Evolutionary conservation across 108 stramenopile genomes (phyloP).

Genomic region (Nannochloropsis salina): DNA sequence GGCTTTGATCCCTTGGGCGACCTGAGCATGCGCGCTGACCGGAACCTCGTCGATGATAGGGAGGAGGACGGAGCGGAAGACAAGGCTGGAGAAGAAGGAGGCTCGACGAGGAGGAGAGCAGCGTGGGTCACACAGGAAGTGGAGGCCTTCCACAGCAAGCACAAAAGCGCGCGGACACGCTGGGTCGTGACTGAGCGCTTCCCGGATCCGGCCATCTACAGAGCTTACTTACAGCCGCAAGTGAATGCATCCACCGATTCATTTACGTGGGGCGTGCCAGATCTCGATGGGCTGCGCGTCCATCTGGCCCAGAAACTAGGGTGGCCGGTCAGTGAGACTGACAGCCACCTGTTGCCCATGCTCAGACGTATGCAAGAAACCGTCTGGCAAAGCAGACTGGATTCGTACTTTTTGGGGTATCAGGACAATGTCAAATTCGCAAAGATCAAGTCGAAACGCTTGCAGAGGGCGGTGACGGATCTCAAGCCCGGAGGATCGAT

Average conservation of each 20-base stretch:
- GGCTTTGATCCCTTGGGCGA: constrained; percentile 47
- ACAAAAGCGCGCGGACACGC: constrained; percentile 65
- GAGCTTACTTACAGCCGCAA: constrained; percentile 74
- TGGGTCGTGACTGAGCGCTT: constrained; percentile 77
- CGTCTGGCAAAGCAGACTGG: constrained; percentile 70
- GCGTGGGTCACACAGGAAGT: constrained; percentile 23
- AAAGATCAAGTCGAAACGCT: constrained; percentile 61
- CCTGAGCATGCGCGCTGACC: constrained; percentile 26
- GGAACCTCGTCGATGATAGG: constrained; percentile 42
- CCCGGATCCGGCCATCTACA: constrained; percentile 63
- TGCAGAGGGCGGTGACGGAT: constrained; percentile 56
- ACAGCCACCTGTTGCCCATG: constrained; percentile 65
- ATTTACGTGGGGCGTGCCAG: constrained; percentile 79
- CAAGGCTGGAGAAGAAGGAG: background rate
- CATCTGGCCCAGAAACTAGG: constrained; percentile 70
- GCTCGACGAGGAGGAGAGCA: constrained; percentile 26
- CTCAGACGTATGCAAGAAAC: constrained; percentile 47
- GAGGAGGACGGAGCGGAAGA: background rate
- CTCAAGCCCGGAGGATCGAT: constrained; percentile 11
- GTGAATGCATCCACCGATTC: constrained; percentile 55
- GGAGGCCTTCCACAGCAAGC: constrained; percentile 63
- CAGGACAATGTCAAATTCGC: constrained; percentile 85
- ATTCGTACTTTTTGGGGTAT: constrained; percentile 83
- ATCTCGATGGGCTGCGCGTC: constrained; percentile 60
- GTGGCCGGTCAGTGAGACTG: constrained; percentile 70